Evolutionary conservation across 2,329 filamentous ascomycete species (phyloP).

Genomic region (Chrysosporium keratinophilum): DNA sequence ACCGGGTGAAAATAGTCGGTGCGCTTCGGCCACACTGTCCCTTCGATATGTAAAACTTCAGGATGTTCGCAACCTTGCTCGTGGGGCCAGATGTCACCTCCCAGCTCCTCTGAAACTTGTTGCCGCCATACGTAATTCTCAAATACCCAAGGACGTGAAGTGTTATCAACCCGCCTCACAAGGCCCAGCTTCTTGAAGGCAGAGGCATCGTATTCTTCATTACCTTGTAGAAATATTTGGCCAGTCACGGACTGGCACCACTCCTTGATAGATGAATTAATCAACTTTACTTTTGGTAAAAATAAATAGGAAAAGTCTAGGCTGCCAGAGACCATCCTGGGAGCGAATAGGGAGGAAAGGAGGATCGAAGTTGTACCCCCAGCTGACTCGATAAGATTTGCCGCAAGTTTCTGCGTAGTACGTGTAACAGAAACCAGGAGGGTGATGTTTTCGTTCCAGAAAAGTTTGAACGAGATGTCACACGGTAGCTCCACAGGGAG

Average conservation of each 20-base stretch:
- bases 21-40: constrained; percentile 24
- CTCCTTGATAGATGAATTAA: constrained; percentile 9
- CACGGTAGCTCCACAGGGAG: constrained; percentile 20
- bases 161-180: constrained; percentile 15
- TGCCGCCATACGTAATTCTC: constrained; percentile 17
- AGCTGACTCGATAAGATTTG: constrained; percentile 11
- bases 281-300: constrained; percentile 14
- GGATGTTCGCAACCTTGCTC: neutral
- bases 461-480: constrained; percentile 21
- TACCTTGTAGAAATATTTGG: constrained; percentile 8
- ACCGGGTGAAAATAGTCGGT: constrained; percentile 27
- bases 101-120: constrained; percentile 3
- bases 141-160: constrained; percentile 16
- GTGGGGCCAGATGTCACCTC: neutral
- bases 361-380: constrained; percentile 17
- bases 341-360: constrained; percentile 18
- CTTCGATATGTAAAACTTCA: constrained; percentile 21
- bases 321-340: constrained; percentile 15
- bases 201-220: constrained; percentile 3
- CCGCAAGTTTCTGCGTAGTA: neutral
- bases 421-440: constrained; percentile 18
- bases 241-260: constrained; percentile 19
- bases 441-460: constrained; percentile 23
- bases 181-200: constrained; percentile 16
- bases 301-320: constrained; percentile 21